A percentile compares a stretch with the other conserved stretches of the same genome.
phyloP scores from a whole-genome alignment of 768 basidiomycete genomes.

The Lanmaoa rubissima region DNA sequence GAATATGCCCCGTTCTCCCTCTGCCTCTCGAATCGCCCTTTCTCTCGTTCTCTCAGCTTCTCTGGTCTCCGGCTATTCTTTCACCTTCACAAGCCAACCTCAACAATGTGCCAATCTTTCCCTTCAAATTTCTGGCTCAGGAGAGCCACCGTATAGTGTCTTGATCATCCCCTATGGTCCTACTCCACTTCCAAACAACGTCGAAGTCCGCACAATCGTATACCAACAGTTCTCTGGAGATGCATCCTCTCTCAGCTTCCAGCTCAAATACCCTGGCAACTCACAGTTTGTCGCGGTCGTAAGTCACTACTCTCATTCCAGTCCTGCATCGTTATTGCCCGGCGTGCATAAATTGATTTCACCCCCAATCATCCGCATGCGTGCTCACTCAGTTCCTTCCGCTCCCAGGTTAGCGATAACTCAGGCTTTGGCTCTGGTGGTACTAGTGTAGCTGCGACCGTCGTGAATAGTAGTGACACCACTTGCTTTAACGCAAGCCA shows the following conservation, averaged over 20 bases:
- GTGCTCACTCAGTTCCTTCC: background rate
- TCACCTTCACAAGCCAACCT: slow-evolving; percentile 46
- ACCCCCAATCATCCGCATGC: background rate
- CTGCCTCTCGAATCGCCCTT: background rate
- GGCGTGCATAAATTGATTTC: background rate
- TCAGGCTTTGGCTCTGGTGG: slow-evolving; percentile 70
- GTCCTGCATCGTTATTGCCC: background rate
- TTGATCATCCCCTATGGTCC: slow-evolving; percentile 69
- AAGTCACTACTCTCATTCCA: slow-evolving; percentile 32
- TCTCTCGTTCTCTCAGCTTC: slow-evolving; percentile 25
- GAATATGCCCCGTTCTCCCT: slow-evolving; percentile 11
- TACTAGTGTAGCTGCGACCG: slow-evolving; percentile 64
- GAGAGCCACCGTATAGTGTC: slow-evolving; percentile 63
- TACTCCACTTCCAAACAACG: slow-evolving; percentile 54
- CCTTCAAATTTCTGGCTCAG: slow-evolving; percentile 57
- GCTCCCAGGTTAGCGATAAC: slow-evolving; percentile 53
- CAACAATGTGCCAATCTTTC: slow-evolving; percentile 67
- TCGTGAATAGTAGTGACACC: slow-evolving; percentile 47
- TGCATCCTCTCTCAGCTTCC: slow-evolving; percentile 44
- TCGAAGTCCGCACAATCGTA: slow-evolving; percentile 63
- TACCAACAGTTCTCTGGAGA: slow-evolving; percentile 50
- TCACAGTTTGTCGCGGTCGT: slow-evolving; percentile 79
- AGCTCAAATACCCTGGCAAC: slow-evolving; percentile 60
- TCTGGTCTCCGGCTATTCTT: slow-evolving; percentile 40
- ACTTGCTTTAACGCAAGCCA: slow-evolving; percentile 58